These are phyloP conservation scores for Chytriomyces sp. DNA, from an alignment of 192 early-diverging fungal genomes.

Conservation along the genomic window DNA sequence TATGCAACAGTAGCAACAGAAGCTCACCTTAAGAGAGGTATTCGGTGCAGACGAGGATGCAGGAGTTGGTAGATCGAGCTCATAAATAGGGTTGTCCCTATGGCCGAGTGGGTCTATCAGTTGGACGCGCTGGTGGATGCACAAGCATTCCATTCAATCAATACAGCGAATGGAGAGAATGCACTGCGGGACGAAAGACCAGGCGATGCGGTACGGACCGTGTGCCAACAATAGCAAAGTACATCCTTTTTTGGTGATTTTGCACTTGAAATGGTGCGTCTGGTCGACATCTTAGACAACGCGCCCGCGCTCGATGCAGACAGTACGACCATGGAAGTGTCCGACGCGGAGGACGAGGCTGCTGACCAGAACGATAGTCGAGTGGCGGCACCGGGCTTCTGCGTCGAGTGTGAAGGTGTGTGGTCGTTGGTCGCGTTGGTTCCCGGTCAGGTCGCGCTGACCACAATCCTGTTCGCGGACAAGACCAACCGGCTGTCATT, in stretches of 20 bases:
- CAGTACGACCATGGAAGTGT: constrained; percentile 40
- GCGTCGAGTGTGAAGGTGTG: constrained; percentile 78
- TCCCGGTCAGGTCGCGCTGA: background rate
- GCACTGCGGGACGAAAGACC: background rate
- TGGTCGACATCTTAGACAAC: constrained; percentile 34
- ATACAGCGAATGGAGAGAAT: background rate
- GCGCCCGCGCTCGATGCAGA: constrained; percentile 39
- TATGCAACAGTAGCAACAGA: constrained; percentile 20
- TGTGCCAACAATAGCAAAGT: constrained; percentile 93
- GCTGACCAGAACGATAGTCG: constrained; percentile 39
- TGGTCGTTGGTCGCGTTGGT: background rate
- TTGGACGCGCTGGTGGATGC: too few species aligned
- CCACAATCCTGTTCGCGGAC: background rate
- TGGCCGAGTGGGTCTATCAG: too few species aligned
- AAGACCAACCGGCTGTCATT: constrained; percentile 59
- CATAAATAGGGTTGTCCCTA: constrained; percentile 93
- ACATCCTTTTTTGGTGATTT: constrained; percentile 26
- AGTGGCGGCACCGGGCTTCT: constrained; percentile 62
- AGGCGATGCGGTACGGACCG: constrained; percentile 17
- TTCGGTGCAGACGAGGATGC: constrained; percentile 7
- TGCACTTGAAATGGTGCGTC: background rate
- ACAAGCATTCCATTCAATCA: too few species aligned
- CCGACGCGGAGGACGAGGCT: constrained; percentile 9
- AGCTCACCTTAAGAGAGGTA: background rate
- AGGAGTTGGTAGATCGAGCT: constrained; percentile 76